Conservation (phyloP, 345 rosid species). For the Eucalyptus cloeziana region DNA sequence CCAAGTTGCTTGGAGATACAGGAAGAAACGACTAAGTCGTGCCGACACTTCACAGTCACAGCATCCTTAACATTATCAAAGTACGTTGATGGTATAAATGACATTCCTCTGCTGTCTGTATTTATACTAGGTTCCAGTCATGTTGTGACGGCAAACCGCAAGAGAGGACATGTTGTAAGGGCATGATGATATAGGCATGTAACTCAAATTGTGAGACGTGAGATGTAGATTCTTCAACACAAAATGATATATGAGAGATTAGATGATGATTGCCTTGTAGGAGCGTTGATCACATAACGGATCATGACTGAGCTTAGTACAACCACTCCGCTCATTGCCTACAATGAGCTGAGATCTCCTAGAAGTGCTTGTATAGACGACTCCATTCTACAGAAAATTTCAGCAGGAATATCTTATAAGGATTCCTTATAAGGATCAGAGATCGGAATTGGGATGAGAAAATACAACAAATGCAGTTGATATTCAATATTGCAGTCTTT, state of each 20-base stretch:
- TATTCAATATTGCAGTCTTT: not conserved
- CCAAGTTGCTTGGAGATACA: slow-evolving; percentile 85
- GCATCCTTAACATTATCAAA: not conserved
- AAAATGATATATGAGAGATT: not conserved
- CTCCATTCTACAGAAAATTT: not conserved
- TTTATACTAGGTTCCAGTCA: not conserved
- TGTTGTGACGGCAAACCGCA: not conserved
- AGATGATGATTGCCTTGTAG: not conserved
- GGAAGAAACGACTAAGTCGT: slow-evolving; percentile 39
- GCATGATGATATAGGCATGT: not conserved
- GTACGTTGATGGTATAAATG: not conserved
- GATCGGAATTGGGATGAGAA: not conserved
- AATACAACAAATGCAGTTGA: not conserved
- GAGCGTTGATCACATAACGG: not conserved
- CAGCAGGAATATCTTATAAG: not conserved
- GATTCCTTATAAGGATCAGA: not conserved
- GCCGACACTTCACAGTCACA: slow-evolving; percentile 1
- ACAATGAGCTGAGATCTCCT: not conserved
- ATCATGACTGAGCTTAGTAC: not conserved
- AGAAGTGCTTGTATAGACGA: not conserved
- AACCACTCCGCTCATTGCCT: not conserved
- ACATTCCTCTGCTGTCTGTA: not conserved
- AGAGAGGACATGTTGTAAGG: not conserved
- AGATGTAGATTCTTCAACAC: not conserved
- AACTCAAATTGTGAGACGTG: not conserved